Evolutionary conservation across 192 early-diverging fungal genomes (phyloP), one percentile per base, ranked within the genome.

Genomic region (Phycomyces nitens): DNA sequence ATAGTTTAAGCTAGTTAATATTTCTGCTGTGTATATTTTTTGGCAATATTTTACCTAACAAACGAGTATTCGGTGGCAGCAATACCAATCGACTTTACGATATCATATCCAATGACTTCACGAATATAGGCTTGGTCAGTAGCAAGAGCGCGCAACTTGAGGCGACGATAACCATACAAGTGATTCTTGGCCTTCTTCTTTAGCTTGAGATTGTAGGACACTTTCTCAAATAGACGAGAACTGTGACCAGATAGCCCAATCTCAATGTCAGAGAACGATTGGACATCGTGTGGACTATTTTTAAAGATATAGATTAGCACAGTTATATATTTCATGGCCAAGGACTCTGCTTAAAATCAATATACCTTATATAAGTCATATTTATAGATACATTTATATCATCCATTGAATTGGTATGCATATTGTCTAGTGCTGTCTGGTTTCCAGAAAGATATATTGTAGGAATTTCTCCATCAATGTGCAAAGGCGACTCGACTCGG

Each of bases 321-420:
- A 12, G 20, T 12, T 56, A 56, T 14, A 40, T 16, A 15, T 7
- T 42, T 43, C 42, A 15, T 43, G 4, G 43, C 12, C 12, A n/a
- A 0, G 6, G 3, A 16, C 21, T 23, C 20, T 42, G 8, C 8
- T 12, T 2, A n/a, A n/a, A 38, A 58, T 23, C 18, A 16, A 42
- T 24, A 5, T 49, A 59, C 58, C 58, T 59, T n/a, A 59, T 59
- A 26, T 59, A 49, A 3, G 58, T 43, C 58, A 59, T 59, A n/a
- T 49, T 59, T 16, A 59, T 11, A 8, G 11, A 1, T 0, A 47
- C 40, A 16, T 5, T 0, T 23, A 24, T 44, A 16, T 59, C 58
- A 15, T 24, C 20, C 21, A 16, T 59, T n/a, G 38, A 23, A 11
- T 59, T 59, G 20, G 42, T 49, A 16, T 59, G 58, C 3, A 59